These are phyloP conservation scores for Talaromyces adpressus DNA, from an alignment of 495 filamentous ascomycete species.

Conservation along the genomic window DNA sequence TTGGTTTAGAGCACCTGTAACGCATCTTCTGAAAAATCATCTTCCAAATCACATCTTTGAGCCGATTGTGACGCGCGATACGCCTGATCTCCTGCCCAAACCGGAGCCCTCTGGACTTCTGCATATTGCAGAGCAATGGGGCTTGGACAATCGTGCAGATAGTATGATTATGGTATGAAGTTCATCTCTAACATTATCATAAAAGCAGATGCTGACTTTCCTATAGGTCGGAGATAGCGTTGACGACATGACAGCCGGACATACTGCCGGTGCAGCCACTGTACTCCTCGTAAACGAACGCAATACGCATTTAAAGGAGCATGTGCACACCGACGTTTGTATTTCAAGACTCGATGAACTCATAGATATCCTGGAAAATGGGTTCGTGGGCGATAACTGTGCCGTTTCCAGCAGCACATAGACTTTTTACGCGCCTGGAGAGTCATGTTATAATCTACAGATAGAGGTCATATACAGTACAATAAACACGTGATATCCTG, in stretches of 20 bases:
- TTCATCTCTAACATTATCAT: neutral
- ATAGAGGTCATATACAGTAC: neutral
- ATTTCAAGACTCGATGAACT: slow-evolving; percentile 64
- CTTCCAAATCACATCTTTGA: slow-evolving; percentile 58
- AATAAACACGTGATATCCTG: neutral
- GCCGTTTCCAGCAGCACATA: neutral
- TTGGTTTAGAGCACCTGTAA: slow-evolving; percentile 47
- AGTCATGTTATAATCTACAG: neutral
- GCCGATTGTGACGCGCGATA: slow-evolving; percentile 83
- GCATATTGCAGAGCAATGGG: slow-evolving; percentile 75
- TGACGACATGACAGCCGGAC: slow-evolving; percentile 89
- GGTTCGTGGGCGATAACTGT: slow-evolving; percentile 39
- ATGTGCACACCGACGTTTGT: slow-evolving; percentile 71
- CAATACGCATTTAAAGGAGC: slow-evolving; percentile 64
- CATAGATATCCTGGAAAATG: slow-evolving; percentile 60
- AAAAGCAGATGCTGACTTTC: slow-evolving; percentile 1
- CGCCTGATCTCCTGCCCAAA: slow-evolving; percentile 62
- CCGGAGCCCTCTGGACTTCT: slow-evolving; percentile 82
- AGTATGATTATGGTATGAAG: slow-evolving; percentile 49
- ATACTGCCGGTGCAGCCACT: slow-evolving; percentile 78
- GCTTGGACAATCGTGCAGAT: slow-evolving; percentile 42
- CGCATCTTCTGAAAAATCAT: slow-evolving; percentile 68
- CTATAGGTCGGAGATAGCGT: slow-evolving; percentile 76
- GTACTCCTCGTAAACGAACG: slow-evolving; percentile 78
- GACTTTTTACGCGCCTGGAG: too few relatives aligned